Conservation (phyloP, 169 alveolate species). For the Theileria orientalis region DNA sequence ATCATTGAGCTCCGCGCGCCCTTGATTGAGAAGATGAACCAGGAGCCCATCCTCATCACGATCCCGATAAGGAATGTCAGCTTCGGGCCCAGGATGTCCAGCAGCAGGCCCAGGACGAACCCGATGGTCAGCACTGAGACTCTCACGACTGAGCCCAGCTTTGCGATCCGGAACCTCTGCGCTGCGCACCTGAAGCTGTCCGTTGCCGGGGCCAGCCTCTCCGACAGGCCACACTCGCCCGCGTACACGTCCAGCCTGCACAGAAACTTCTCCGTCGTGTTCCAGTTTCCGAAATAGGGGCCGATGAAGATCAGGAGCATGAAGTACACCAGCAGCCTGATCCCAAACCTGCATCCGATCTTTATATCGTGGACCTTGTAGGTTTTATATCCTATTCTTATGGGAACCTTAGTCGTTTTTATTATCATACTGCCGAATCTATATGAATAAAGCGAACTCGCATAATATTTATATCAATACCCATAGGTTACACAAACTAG, state of each 20-base stretch:
- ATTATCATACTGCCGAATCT: slow-evolving; percentile 5
- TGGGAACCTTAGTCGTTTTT: background rate
- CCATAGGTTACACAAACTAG: too few species aligned
- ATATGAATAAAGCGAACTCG: too few species aligned
- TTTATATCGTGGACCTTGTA: slow-evolving; percentile 13
- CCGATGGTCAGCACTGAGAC: slow-evolving; percentile 31
- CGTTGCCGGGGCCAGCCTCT: background rate
- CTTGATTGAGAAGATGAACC: slow-evolving; percentile 42
- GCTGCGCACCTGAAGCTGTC: slow-evolving; percentile 40
- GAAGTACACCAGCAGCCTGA: slow-evolving; percentile 32
- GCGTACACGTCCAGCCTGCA: slow-evolving; percentile 37
- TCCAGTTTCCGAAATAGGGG: slow-evolving; percentile 64
- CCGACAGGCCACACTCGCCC: slow-evolving; percentile 11
- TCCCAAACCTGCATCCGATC: slow-evolving; percentile 20
- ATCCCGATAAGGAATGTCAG: slow-evolving; percentile 40
- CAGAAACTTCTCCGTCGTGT: slow-evolving; percentile 46
- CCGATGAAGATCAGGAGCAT: slow-evolving; percentile 36
- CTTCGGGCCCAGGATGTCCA: slow-evolving; percentile 57
- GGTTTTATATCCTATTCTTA: background rate
- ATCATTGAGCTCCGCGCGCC: background rate
- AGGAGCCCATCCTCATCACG: slow-evolving; percentile 22
- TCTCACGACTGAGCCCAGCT: slow-evolving; percentile 32
- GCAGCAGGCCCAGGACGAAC: slow-evolving; percentile 35
- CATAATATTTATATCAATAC: too few species aligned
- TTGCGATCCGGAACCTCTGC: slow-evolving; percentile 40